Conservation (phyloP, 2,329 filamentous ascomycete species). For the Phoma sp. region DNA sequence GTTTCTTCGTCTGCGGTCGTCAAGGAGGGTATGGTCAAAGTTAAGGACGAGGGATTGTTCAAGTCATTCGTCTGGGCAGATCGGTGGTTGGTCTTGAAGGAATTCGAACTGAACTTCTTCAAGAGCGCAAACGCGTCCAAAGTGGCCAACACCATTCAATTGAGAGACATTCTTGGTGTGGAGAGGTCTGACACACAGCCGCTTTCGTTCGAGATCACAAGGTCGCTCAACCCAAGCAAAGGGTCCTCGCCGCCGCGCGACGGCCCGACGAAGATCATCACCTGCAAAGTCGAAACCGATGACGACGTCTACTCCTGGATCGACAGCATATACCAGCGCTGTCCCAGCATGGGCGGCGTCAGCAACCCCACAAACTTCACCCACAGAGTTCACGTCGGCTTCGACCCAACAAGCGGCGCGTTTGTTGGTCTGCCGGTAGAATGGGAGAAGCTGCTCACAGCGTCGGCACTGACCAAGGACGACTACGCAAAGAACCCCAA, state of each 20-base stretch:
- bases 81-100: constrained; percentile 88
- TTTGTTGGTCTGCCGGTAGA: constrained; percentile 94
- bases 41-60: constrained; percentile 91
- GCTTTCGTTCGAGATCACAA: constrained; percentile 92
- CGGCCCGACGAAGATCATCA: constrained; percentile 79
- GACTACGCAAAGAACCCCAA: constrained; percentile 95
- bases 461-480: constrained; percentile 96
- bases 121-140: constrained; percentile 85
- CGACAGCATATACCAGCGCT: constrained; percentile 95
- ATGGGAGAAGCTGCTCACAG: constrained; percentile 96
- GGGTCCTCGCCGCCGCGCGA: constrained; percentile 77
- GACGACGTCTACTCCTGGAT: constrained; percentile 99
- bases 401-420: constrained; percentile 91
- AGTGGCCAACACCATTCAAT: constrained; percentile 80
- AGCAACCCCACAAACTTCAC: constrained; percentile 99
- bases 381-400: constrained; percentile 95
- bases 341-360: constrained; percentile 95
- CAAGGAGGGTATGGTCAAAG: constrained; percentile 75
- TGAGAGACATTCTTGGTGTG: constrained; percentile 89
- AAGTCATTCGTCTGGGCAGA: constrained; percentile 84
- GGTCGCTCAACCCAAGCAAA: constrained; percentile 63
- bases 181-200: constrained; percentile 89
- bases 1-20: constrained; percentile 47
- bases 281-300: constrained; percentile 92
- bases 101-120: constrained; percentile 92